Evolutionary conservation across 176 grass and related monocot genomes (phyloP), one percentile per base, ranked within the genome.

Genomic region (Musa acuminata): DNA sequence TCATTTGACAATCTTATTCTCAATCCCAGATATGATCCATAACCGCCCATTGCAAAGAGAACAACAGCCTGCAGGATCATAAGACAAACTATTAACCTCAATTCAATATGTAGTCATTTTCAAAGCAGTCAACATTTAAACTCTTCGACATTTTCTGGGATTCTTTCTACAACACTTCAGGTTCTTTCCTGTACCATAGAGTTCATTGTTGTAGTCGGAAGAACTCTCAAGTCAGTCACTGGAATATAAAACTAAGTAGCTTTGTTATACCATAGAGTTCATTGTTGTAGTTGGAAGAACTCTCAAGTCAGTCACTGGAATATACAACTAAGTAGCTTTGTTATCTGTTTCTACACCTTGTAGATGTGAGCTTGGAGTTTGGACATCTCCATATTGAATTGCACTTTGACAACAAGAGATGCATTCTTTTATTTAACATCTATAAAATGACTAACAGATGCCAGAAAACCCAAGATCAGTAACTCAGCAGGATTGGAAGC

Each of bases 31-130:
- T 93, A 93, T 11, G 90, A 77, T 54, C 94, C 94, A 19, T 98
- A 98, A 0, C 94, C 90, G 59, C 94, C 94, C 94, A 93, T 98
- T 13, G 88, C 90, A 52, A 98, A 91, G 25, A 93, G 94, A 77
- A 98, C 90, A 81, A 98, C 90, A 49, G 94, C 90, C 90, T 93
- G 79, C 62, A 78, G 54, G 68, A 72, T 51, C 8, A 11, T 55
- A 75, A 20, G 13, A 20, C 80, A 69, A 17, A 72, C 67, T 26
- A 25, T 51, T 51, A 50, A 70, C 35, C 43, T n/a, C 43, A 70
- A 70, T n/a, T 50, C 27, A 49, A 50, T 69, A 1, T 49, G 35
- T 49, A 69, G 17, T 59, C 6, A 7, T 19, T 59, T 2, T n/a
- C 3, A 59, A 59, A n/a, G 29, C 3, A 35, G 29, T 35, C 29